These are phyloP conservation scores for Candida hungchunana DNA, from an alignment of 805 yeast species.

Conservation along the genomic window DNA sequence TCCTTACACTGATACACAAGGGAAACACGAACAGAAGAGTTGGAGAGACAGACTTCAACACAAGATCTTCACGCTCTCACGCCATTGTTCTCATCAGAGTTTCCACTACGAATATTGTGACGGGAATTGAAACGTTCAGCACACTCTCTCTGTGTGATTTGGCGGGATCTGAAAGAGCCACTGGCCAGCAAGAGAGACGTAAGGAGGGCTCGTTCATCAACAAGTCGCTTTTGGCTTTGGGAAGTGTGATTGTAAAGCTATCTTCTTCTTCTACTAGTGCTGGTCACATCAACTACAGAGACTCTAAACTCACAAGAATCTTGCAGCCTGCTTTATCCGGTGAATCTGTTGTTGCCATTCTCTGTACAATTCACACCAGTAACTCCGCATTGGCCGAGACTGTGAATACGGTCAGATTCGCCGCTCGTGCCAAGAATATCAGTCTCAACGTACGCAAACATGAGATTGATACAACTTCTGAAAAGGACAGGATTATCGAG, in stretches of 20 bases:
- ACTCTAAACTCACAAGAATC: constrained; percentile 84
- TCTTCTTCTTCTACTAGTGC: constrained; percentile 31
- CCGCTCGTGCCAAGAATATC: constrained; percentile 88
- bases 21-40: constrained; percentile 80
- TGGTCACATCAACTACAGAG: constrained; percentile 87
- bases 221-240: constrained; percentile 82
- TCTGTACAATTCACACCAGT: constrained; percentile 81
- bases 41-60: constrained; percentile 84
- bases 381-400: constrained; percentile 67
- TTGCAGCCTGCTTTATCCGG: constrained; percentile 93
- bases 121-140: constrained; percentile 40
- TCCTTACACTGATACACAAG: constrained; percentile 50
- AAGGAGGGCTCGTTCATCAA: constrained; percentile 94
- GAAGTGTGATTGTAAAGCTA: constrained; percentile 86
- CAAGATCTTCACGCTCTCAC: constrained; percentile 86
- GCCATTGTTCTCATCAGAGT: constrained; percentile 76
- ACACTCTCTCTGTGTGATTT: constrained; percentile 86
- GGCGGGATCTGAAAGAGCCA: constrained; percentile 94
- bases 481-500: constrained; percentile 49
- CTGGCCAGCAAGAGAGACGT: constrained; percentile 62
- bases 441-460: constrained; percentile 60
- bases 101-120: constrained; percentile 36
- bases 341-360: constrained; percentile 71
- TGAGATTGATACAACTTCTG: constrained; percentile 34
- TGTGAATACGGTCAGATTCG: constrained; percentile 82